Evolutionary conservation across 495 filamentous ascomycete species (phyloP).

Genomic region (Talaromyces thailandensis): DNA sequence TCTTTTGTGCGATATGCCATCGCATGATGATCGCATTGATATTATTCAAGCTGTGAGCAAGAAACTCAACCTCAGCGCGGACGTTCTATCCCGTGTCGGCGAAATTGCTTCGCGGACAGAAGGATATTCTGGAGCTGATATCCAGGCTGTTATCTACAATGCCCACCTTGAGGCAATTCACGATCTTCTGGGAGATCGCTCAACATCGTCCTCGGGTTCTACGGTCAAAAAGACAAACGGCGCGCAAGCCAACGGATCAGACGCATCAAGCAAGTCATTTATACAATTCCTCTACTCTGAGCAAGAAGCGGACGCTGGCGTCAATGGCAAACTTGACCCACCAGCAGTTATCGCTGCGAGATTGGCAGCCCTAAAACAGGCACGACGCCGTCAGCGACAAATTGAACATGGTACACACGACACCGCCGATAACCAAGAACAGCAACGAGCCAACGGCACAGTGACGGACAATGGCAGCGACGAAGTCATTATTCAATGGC

Average conservation of each 20-base stretch:
- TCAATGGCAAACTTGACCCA: conserved; percentile 43
- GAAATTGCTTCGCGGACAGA: conserved; percentile 73
- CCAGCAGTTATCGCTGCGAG: conserved; percentile 65
- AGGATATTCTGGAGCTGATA: conserved; percentile 90
- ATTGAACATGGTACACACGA: conserved; percentile 32
- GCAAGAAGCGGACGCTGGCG: conserved; percentile 29
- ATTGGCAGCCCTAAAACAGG: conserved; percentile 61
- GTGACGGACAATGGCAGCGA: conserved; percentile 33
- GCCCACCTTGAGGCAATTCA: conserved; percentile 96
- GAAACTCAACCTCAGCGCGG: conserved; percentile 61
- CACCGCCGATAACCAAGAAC: conserved; percentile 15
- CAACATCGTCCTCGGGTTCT: conserved; percentile 22
- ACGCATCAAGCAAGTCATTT: conserved; percentile 42
- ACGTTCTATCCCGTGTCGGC: conserved; percentile 39
- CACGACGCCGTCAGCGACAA: conserved; percentile 51
- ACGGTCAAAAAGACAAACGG: conserved; percentile 21
- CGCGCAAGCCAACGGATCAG: conserved; percentile 24
- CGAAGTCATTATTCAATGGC: conserved; percentile 81
- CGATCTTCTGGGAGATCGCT: conserved; percentile 65
- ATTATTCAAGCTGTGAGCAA: conserved; percentile 74
- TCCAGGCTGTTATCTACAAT: conserved; percentile 92
- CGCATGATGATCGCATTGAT: conserved; percentile 67
- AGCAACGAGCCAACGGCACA: conserved; percentile 20
- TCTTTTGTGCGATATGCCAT: conserved; percentile 80
- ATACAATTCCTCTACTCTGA: conserved; percentile 73